Percentiles rank a stretch among this genome's conserved stretches.
phyloP scores from a whole-genome alignment of 495 filamentous ascomycete species.

The Penicillium herquei region DNA sequence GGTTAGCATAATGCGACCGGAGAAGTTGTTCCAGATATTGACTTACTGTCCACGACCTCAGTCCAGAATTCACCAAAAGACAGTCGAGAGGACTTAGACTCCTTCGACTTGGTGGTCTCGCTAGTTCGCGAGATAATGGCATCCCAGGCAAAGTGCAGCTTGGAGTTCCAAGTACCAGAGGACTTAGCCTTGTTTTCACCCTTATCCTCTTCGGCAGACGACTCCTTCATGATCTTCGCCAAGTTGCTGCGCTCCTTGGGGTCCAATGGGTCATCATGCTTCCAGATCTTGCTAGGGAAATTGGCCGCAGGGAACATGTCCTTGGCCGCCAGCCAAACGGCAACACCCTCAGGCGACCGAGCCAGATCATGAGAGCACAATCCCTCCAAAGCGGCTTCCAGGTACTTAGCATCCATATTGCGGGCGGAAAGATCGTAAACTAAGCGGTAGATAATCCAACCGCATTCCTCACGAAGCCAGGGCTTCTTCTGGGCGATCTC shows the following conservation, averaged over 20 bases:
- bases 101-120: conserved; percentile 26
- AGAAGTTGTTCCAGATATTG: background rate
- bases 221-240: conserved; percentile 76
- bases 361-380: conserved; percentile 62
- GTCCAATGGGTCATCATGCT: conserved; percentile 64
- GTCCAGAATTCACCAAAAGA: conserved; percentile 81
- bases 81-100: conserved; percentile 36
- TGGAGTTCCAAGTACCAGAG: conserved; percentile 75
- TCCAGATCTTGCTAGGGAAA: conserved; percentile 72
- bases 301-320: conserved; percentile 61
- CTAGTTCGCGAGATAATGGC: conserved; percentile 57
- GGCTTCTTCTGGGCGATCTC: conserved; percentile 63
- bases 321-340: conserved; percentile 74
- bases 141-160: conserved; percentile 87
- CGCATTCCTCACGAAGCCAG: conserved; percentile 88
- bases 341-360: conserved; percentile 81
- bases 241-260: conserved; percentile 59
- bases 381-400: conserved; percentile 59
- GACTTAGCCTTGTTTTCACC: conserved; percentile 47
- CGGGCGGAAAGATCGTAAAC: conserved; percentile 42
- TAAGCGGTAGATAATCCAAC: conserved; percentile 61
- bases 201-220: conserved; percentile 51
- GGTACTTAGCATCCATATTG: conserved; percentile 41
- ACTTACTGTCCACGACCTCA: conserved; percentile 81
- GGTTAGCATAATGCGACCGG: conserved; percentile 7